Evolutionary conservation across 352 stramenopile genomes (phyloP).

Genomic region (Globisporangium spiculum): DNA sequence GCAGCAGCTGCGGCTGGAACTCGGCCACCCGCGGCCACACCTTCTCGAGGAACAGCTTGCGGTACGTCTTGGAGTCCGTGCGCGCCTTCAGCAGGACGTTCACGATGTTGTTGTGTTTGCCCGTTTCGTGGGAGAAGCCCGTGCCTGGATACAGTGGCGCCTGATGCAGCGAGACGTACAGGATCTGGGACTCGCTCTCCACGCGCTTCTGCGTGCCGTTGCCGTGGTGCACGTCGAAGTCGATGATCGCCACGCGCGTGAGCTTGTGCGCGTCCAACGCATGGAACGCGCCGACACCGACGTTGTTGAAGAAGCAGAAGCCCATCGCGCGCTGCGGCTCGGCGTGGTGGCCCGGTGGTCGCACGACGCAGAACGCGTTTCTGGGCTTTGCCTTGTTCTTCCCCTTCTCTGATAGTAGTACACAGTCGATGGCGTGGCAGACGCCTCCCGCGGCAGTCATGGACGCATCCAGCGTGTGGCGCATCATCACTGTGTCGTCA

Average conservation of each 20-base stretch:
- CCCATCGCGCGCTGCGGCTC: slow-evolving; percentile 50
- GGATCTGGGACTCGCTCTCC: slow-evolving; percentile 25
- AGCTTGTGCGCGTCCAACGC: slow-evolving; percentile 70
- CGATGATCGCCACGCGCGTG: slow-evolving; percentile 54
- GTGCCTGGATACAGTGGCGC: slow-evolving; percentile 46
- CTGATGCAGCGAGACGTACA: slow-evolving; percentile 62
- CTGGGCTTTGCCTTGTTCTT: not conserved
- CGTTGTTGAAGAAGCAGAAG: slow-evolving; percentile 97
- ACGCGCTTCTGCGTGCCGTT: slow-evolving; percentile 75
- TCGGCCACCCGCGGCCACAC: slow-evolving; percentile 34
- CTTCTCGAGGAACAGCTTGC: slow-evolving; percentile 27
- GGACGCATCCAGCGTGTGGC: slow-evolving; percentile 58
- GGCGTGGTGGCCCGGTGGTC: slow-evolving; percentile 61
- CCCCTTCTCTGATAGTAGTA: slow-evolving; percentile 25
- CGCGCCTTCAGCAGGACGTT: slow-evolving; percentile 43
- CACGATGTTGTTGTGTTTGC: slow-evolving; percentile 34
- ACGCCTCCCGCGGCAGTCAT: slow-evolving; percentile 71
- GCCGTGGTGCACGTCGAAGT: slow-evolving; percentile 85
- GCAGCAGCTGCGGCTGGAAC: slow-evolving; percentile 80
- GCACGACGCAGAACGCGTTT: slow-evolving; percentile 90
- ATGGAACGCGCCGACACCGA: slow-evolving; percentile 92
- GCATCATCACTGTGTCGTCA: slow-evolving; percentile 66
- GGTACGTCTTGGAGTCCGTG: slow-evolving; percentile 36
- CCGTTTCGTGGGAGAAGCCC: slow-evolving; percentile 34
- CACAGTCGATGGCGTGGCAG: slow-evolving; percentile 68